Base-by-base conservation (phyloP, 2,329 filamentous ascomycete genomes). In the Trichoderma polysporum region DNA sequence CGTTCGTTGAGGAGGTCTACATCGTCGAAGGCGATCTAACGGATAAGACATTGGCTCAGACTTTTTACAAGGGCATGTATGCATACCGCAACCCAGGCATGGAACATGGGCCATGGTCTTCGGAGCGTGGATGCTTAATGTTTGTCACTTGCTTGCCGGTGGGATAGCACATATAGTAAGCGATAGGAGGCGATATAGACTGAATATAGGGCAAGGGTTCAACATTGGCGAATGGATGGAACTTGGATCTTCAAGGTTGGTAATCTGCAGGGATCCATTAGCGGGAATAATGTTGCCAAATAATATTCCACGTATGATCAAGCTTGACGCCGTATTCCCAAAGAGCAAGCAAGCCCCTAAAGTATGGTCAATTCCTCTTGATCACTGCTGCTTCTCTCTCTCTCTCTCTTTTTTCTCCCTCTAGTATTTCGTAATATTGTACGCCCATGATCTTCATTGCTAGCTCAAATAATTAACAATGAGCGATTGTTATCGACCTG, bases 81-180 rank as follows among this genome's bases (percentile, higher is more conserved):
- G 79, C 78, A 15, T 80, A 80, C 69, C 74, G 78, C 22, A 73
- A 77, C 57, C 77, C 78, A 15, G 78, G 77, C 10, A 80, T 79
- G 78, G 69, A 76, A 67, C 77, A 80, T 72, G 79, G 79, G 0
- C 79, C 77, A 13, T 80, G 79, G 66, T 70, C 68, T 63, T 76
- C 74, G 29, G 70, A 73, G 35, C 57, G 73, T 5, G 78, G 78
- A 4, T 81, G 78, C 68, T 71, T 80, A 66, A 77, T 66, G 63
- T 66, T 58, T 33, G 49, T 63, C 49, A 63, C 60, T 35, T 63
- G 60, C 33, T 22, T 25, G 33, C 49, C 37, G 29, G 49, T 50
- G n/a, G n/a, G 49, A 53, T 45, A 33, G 49, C n/a, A n/a, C n/a
- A n/a, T n/a, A n/a, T 31, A 29, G 17, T 25, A 33, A 27, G 25